Base-by-base conservation (phyloP, 2,329 filamentous ascomycete genomes). In the Lomentospora prolificans region DNA sequence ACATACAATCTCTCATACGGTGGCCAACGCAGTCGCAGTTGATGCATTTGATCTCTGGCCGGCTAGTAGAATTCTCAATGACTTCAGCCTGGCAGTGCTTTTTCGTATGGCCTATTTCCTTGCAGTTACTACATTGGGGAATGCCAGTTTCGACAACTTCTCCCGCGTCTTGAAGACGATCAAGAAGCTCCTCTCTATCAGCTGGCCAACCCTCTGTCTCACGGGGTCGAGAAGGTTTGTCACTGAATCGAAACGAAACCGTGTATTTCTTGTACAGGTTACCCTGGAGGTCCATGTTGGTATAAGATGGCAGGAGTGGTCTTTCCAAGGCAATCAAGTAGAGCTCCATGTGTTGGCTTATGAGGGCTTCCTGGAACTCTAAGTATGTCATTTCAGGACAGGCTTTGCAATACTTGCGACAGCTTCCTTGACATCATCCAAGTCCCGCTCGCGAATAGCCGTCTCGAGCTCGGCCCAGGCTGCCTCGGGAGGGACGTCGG, bases 251-350 rank as follows among this genome's bases (percentile, higher is more conserved):
- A 64, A 84, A 82, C 0, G 79, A 80, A 52, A 89, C 73, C 1
- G 77, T 78, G 61, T 78, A 88, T 64, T 82, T 83, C 67, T 82
- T 83, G 57, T 78, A 77, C 19, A 85, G 71, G 58, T 86, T 80
- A 4, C 86, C 86, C 63, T 89, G 84, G 1, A 88, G 71, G 60
- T 89, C 84, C 80, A 89, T 86, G 68, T 86, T 85, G 58, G 82
- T 87, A 61, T 84, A 77, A 1, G 70, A 64, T 0, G 74, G 65
- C 28, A 86, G 67, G 4, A 75, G 66, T 31, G 78, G 69, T 60
- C 80, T 78, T 71, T 87, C 79, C 4, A 80, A 67, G 4, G 81
- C 81, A 60, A 89, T 85, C 55, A 89, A 69, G 69, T 77, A 85
- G 12, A 86, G 69, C 3, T 69, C 68, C 57, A 86, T 74, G 0